These are phyloP conservation scores for Cardiospermum halicacabum DNA, from an alignment of 345 rosid species.

Conservation along the genomic window DNA sequence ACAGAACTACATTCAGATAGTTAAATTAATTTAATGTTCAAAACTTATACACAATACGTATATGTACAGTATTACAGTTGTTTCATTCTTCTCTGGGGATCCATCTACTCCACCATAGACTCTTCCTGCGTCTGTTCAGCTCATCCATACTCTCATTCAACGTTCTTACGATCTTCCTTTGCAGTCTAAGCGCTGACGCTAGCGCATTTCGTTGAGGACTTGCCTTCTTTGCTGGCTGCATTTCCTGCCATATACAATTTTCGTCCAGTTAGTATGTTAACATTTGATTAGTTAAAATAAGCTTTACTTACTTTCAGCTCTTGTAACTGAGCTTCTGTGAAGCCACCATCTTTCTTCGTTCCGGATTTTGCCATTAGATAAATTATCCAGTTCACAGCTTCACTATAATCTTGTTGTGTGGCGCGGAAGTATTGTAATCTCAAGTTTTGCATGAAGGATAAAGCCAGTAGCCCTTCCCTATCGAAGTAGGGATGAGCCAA, in stretches of 20 bases:
- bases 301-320: conserved; percentile 57
- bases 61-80: conserved; percentile 17
- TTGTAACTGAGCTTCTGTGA: conserved; percentile 92
- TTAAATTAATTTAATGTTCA: conserved; percentile 16
- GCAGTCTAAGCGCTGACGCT: conserved; percentile 70
- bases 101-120: conserved; percentile 97
- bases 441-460: conserved; percentile 84
- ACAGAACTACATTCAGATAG: conserved; percentile 4
- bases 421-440: conserved; percentile 73
- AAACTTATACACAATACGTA: conserved; percentile 22
- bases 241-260: conserved; percentile 41
- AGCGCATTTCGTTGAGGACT: conserved; percentile 64
- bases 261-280: neutral
- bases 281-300: neutral
- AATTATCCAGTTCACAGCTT: conserved; percentile 71
- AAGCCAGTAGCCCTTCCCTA: conserved; percentile 64
- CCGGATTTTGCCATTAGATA: conserved; percentile 91
- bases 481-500: conserved; percentile 85
- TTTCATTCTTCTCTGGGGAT: conserved; percentile 81
- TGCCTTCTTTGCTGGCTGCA: conserved; percentile 55
- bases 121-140: conserved; percentile 61
- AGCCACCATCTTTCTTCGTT: conserved; percentile 84
- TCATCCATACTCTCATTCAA: conserved; percentile 75
- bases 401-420: conserved; percentile 86
- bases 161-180: conserved; percentile 68